A percentile compares a stretch with the other conserved stretches of the same genome.
Conservation (phyloP, 2,329 filamentous ascomycete species). For the Macrophomina pseudophaseolina region DNA sequence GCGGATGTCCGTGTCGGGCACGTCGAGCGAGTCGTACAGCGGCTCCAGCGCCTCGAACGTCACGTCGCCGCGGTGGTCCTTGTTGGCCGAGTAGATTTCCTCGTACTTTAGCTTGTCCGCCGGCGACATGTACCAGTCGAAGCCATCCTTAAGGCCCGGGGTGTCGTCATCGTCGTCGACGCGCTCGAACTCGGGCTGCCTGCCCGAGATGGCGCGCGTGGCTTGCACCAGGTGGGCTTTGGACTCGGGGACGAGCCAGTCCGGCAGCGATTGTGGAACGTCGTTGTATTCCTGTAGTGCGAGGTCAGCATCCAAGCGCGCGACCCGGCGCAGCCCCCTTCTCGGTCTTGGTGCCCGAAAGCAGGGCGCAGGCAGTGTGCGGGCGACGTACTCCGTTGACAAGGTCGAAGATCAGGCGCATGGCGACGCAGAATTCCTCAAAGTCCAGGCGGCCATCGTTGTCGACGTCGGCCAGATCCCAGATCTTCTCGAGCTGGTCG, state of each 20-base stretch:
- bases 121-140: conserved; percentile 99
- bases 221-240: conserved; percentile 51
- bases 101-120: conserved; percentile 92
- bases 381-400: conserved; percentile 80
- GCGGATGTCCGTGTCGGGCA: conserved; percentile 78
- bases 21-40: conserved; percentile 80
- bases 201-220: conserved; percentile 66
- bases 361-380: background rate
- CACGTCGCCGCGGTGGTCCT: conserved; percentile 80
- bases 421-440: conserved; percentile 98
- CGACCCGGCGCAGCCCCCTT: background rate
- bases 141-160: conserved; percentile 88
- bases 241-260: conserved; percentile 96
- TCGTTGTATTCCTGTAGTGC: conserved; percentile 72
- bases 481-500: conserved; percentile 92
- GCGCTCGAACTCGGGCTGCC: conserved; percentile 81
- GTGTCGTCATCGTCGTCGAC: conserved; percentile 79
- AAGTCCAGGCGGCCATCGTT: conserved; percentile 98
- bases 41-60: conserved; percentile 78
- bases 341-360: conserved; percentile 10
- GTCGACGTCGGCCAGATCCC: conserved; percentile 97
- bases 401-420: conserved; percentile 96
- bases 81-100: conserved; percentile 93
- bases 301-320: background rate
- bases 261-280: conserved; percentile 83